Evolutionary conservation across 768 basidiomycete genomes (phyloP).

Genomic region (Pisolithus albus): DNA sequence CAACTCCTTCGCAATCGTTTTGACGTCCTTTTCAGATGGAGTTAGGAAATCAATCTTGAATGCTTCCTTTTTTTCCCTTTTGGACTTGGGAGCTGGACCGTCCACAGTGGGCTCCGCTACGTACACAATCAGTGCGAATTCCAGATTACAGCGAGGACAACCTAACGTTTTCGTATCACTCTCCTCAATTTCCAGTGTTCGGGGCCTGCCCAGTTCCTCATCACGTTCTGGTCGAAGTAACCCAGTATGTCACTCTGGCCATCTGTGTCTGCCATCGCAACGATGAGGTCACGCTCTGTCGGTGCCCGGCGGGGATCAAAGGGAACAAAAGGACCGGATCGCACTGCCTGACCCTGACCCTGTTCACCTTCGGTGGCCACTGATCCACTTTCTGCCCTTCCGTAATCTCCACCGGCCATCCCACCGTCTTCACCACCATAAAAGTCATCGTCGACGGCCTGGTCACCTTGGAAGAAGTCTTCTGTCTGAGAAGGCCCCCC

Average conservation of each 20-base stretch:
- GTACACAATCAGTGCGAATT: conserved; percentile 5
- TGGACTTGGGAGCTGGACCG: conserved; percentile 43
- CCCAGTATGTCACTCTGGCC: conserved; percentile 58
- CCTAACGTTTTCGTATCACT: conserved; percentile 69
- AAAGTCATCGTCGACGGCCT: conserved; percentile 46
- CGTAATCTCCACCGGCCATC: conserved; percentile 40
- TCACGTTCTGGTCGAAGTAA: conserved; percentile 82
- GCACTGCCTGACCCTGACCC: conserved; percentile 31
- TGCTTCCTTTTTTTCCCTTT: conserved; percentile 71
- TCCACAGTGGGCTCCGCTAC: conserved; percentile 44
- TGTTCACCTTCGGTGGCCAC: conserved; percentile 37
- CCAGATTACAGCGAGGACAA: background rate
- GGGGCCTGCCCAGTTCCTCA: conserved; percentile 98
- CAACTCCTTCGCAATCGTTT: conserved; percentile 59
- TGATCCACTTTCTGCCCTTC: conserved; percentile 34
- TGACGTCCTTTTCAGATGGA: conserved; percentile 51
- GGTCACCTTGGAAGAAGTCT: conserved; percentile 65
- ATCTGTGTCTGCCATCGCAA: conserved; percentile 76
- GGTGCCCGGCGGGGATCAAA: conserved; percentile 83
- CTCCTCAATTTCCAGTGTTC: conserved; percentile 96
- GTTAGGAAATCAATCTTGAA: conserved; percentile 77
- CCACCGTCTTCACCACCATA: conserved; percentile 27
- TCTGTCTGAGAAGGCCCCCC: conserved; percentile 38
- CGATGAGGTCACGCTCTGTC: conserved; percentile 71
- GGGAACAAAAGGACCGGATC: conserved; percentile 51